phyloP scores from a whole-genome alignment of 164 flowering plant genomes.

The Stephania cephalantha region DNA sequence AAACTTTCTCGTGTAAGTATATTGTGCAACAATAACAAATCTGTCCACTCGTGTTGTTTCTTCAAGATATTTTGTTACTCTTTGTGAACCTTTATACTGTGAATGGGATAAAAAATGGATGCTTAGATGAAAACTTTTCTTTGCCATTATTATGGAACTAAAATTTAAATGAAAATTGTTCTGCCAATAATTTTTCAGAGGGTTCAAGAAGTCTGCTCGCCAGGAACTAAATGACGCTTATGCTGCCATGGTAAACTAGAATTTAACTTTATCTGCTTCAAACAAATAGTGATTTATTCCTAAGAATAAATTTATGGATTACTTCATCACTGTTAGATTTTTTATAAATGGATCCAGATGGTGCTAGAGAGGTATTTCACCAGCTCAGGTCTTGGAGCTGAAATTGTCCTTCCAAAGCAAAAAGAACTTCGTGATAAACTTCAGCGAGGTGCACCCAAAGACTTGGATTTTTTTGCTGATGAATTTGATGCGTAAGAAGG shows the following conservation, averaged over 20 bases:
- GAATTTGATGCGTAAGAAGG: conserved; percentile 13
- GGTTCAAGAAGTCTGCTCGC: conserved; percentile 26
- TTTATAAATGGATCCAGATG: conserved; percentile 39
- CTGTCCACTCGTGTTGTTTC: neutral
- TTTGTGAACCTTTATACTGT: too few species aligned
- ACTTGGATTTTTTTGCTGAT: conserved; percentile 39
- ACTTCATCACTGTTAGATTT: neutral
- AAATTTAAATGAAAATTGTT: neutral
- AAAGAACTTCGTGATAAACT: conserved; percentile 55
- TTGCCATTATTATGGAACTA: neutral
- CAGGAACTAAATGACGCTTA: conserved; percentile 40
- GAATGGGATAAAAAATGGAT: too few species aligned
- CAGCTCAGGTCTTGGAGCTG: conserved; percentile 44
- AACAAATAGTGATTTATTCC: neutral
- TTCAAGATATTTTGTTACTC: too few species aligned
- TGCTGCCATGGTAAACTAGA: conserved; percentile 64
- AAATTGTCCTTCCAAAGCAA: conserved; percentile 65
- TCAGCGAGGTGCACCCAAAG: conserved; percentile 37
- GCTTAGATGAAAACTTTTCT: neutral
- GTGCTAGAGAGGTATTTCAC: conserved; percentile 74
- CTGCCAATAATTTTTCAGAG: conserved; percentile 15
- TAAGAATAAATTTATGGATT: neutral
- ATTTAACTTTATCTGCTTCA: neutral
- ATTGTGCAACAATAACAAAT: too few species aligned
- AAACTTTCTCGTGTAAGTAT: neutral